Base-by-base conservation (phyloP, 2,329 filamentous ascomycete genomes). In the Blastomyces parvus region DNA sequence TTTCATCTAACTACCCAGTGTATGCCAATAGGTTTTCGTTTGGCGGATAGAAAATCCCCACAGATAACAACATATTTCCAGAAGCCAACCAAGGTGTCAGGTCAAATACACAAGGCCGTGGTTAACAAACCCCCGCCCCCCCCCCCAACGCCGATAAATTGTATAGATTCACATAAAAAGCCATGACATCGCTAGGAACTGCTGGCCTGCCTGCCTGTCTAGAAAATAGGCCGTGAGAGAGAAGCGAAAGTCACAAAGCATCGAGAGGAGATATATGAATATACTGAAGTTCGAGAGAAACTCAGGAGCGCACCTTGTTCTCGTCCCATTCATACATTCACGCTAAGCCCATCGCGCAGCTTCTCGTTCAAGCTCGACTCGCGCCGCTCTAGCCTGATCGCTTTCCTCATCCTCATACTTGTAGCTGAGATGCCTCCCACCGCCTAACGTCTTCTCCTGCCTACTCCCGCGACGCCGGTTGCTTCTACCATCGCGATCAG, bases 321-420 rank as follows among this genome's bases (percentile, higher is more conserved):
- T 38, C 36, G 36, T n/a, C 30, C 14, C 33, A 25, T 42, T 36
- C 8, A 11, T 25, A 4, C 27, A 11, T 25, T 46, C 9, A 38
- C 36, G 9, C 38, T 66, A 73, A 30, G 66, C 65, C 74, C 74
- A 75, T 27, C 74, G 67, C 53, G 68, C 69, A 1, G 73, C 73
- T 65, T 77, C 75, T 44, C 76, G 69, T 65, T 79, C 77, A 42
- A 71, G 70, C 64, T 79, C 77, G 14, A 75, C 71, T 22, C 75
- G 70, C 33, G 69, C 66, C 6, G 73, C 72, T 52, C 74, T 69
- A 42, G 72, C 69, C 64, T 73, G 71, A 57, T 75, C 71, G 55
- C 67, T 69, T 60, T 76, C 71, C 62, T 81, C 79, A 66, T 81
- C 79, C 64, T 81, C 80, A 61, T 81, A 81, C 67, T 80, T 81